Evolutionary conservation across 2,329 filamentous ascomycete genomes (phyloP).

Genomic region (Stemphylium beticola): DNA sequence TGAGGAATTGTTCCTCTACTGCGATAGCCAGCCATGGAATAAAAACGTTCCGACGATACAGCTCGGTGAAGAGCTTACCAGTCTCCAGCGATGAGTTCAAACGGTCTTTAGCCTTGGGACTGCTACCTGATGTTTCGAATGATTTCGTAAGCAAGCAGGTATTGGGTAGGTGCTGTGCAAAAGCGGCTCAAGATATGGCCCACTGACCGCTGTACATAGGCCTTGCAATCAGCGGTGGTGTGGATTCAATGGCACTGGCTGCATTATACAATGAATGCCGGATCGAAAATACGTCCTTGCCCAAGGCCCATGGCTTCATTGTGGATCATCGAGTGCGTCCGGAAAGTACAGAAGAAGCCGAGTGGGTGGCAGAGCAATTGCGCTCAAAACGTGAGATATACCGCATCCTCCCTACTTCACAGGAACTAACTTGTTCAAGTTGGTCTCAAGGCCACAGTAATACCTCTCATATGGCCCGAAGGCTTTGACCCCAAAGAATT

Average conservation of each 20-base stretch:
- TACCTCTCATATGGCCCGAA: slow-evolving; percentile 49
- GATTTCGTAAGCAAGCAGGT: background rate
- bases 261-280: slow-evolving; percentile 63
- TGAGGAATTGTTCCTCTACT: slow-evolving; percentile 40
- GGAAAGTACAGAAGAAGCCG: slow-evolving; percentile 62
- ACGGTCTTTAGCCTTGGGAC: slow-evolving; percentile 18
- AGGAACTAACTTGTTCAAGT: slow-evolving; percentile 30
- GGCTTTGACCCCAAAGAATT: slow-evolving; percentile 51
- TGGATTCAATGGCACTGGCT: slow-evolving; percentile 97
- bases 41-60: slow-evolving; percentile 27
- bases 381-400: slow-evolving; percentile 49
- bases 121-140: slow-evolving; percentile 2
- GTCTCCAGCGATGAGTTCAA: slow-evolving; percentile 38
- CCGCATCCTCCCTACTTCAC: background rate
- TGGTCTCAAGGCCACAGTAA: slow-evolving; percentile 37
- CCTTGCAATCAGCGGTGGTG: slow-evolving; percentile 87
- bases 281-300: slow-evolving; percentile 13
- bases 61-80: slow-evolving; percentile 27
- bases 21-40: slow-evolving; percentile 15
- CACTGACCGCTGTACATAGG: slow-evolving; percentile 40
- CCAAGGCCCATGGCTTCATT: slow-evolving; percentile 61
- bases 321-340: slow-evolving; percentile 66
- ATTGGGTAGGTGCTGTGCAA: slow-evolving; percentile 22
- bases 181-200: background rate
- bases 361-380: slow-evolving; percentile 56